Evolutionary conservation across 2,329 filamentous ascomycete species (phyloP).

Genomic region (Dichotomopilus funicola): DNA sequence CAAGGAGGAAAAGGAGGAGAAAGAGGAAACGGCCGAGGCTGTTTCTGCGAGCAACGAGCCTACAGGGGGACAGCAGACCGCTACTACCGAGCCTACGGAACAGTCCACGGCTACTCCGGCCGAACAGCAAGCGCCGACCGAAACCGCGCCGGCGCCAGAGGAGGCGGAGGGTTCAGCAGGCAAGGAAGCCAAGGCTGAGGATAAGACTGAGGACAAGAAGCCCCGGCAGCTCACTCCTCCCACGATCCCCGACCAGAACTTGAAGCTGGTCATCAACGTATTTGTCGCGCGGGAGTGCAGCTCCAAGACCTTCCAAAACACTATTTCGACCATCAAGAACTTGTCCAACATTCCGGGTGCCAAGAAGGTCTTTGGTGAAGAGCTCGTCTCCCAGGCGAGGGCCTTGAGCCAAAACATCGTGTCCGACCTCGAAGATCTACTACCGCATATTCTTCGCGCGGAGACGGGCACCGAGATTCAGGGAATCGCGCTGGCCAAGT

Average conservation of each 20-base stretch:
- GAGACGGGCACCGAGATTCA: slow-evolving; percentile 90
- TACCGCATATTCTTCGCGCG: slow-evolving; percentile 80
- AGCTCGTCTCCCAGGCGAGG: slow-evolving; percentile 83
- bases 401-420: slow-evolving; percentile 78
- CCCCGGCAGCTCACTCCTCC: slow-evolving; percentile 66
- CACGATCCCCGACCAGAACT: slow-evolving; percentile 78
- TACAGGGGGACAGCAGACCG: slow-evolving; percentile 11
- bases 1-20: slow-evolving; percentile 38
- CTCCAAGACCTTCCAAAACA: slow-evolving; percentile 96
- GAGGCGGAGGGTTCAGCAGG: slow-evolving; percentile 32
- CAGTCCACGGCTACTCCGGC: slow-evolving; percentile 16
- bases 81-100: slow-evolving; percentile 5
- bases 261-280: slow-evolving; percentile 92
- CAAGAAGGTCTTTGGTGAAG: slow-evolving; percentile 84
- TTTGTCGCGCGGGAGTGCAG: slow-evolving; percentile 94
- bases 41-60: slow-evolving; percentile 16
- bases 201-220: slow-evolving; percentile 45
- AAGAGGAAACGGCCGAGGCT: slow-evolving; percentile 35
- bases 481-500: slow-evolving; percentile 86
- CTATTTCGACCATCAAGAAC: slow-evolving; percentile 97
- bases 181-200: slow-evolving; percentile 34
- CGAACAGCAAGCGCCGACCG: slow-evolving; percentile 23
- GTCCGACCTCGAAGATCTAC: slow-evolving; percentile 73
- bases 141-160: slow-evolving; percentile 26
- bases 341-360: slow-evolving; percentile 87